These are phyloP conservation scores for Straminergon stramineum DNA, from an alignment of 225 moss, liverwort and hornwort genomes.

Conservation along the genomic window DNA sequence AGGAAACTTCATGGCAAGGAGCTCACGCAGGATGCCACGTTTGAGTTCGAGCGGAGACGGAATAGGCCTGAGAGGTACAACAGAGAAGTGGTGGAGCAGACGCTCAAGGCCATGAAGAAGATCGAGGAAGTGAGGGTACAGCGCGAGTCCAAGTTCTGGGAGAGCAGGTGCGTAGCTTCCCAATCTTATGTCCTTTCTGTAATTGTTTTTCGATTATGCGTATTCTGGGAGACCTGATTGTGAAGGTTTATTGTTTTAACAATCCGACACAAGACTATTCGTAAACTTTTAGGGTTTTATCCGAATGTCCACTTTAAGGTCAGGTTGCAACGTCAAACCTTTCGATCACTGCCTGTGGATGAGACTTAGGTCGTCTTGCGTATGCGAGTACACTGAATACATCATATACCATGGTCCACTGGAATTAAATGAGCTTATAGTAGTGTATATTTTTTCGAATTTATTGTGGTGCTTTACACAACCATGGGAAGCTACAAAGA, in stretches of 20 bases:
- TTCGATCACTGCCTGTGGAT: not conserved
- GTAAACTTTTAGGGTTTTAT: not conserved
- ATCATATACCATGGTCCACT: not conserved
- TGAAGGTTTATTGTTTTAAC: not conserved
- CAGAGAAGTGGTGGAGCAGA: slow-evolving; percentile 76
- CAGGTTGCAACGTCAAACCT: not conserved
- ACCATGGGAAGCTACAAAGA: not conserved
- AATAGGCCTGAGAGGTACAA: slow-evolving; percentile 91
- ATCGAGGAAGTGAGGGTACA: slow-evolving; percentile 81
- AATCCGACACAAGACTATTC: not conserved
- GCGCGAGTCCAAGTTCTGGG: slow-evolving; percentile 90
- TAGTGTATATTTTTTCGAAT: not conserved
- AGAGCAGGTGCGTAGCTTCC: slow-evolving; percentile 48
- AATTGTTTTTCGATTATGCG: not conserved
- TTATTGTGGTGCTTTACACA: not conserved
- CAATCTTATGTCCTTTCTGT: not conserved
- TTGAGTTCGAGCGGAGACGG: slow-evolving; percentile 84
- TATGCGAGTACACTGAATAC: not conserved
- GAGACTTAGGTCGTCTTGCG: not conserved
- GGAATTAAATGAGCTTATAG: not conserved
- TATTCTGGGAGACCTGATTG: not conserved
- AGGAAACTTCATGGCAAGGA: slow-evolving; percentile 88
- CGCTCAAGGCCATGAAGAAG: slow-evolving; percentile 86
- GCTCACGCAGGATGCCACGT: slow-evolving; percentile 72
- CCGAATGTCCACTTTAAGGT: not conserved